These are phyloP conservation scores for Pelargonium fulgidum DNA, from an alignment of 441 rosid species.

Conservation along the genomic window DNA sequence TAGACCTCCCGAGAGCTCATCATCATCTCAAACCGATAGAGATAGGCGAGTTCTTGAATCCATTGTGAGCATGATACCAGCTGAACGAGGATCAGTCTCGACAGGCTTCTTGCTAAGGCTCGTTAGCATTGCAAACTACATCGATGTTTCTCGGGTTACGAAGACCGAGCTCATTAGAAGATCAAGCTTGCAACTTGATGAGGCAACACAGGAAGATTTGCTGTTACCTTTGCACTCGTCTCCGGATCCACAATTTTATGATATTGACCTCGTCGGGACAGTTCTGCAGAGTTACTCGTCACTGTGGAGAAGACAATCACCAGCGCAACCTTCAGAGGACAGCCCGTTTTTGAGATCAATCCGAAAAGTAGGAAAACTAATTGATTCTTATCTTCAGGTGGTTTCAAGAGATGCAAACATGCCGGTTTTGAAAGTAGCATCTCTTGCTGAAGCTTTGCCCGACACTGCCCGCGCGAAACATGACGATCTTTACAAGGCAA, in stretches of 20 bases:
- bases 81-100: slow-evolving; percentile 81
- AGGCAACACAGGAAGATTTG: slow-evolving; percentile 59
- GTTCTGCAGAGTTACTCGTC: slow-evolving; percentile 58
- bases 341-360: slow-evolving; percentile 41
- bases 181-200: slow-evolving; percentile 68
- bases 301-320: slow-evolving; percentile 66
- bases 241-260: slow-evolving; percentile 40
- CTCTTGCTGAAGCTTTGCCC: slow-evolving; percentile 73
- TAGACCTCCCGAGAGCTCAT: slow-evolving; percentile 36
- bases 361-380: slow-evolving; percentile 59
- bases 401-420: slow-evolving; percentile 62
- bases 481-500: slow-evolving; percentile 81
- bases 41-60: slow-evolving; percentile 57
- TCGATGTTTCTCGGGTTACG: slow-evolving; percentile 58
- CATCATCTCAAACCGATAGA: slow-evolving; percentile 42
- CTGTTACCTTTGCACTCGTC: slow-evolving; percentile 53
- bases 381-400: slow-evolving; percentile 74
- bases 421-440: slow-evolving; percentile 47
- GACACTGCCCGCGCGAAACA: slow-evolving; percentile 59
- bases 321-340: slow-evolving; percentile 35
- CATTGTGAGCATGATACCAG: slow-evolving; percentile 74
- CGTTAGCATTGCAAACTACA: slow-evolving; percentile 59
- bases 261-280: slow-evolving; percentile 61
- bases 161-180: slow-evolving; percentile 69
- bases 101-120: slow-evolving; percentile 75